Base-by-base conservation (phyloP, 2,329 filamentous ascomycete species). In the Xylariaceae sp. region DNA sequence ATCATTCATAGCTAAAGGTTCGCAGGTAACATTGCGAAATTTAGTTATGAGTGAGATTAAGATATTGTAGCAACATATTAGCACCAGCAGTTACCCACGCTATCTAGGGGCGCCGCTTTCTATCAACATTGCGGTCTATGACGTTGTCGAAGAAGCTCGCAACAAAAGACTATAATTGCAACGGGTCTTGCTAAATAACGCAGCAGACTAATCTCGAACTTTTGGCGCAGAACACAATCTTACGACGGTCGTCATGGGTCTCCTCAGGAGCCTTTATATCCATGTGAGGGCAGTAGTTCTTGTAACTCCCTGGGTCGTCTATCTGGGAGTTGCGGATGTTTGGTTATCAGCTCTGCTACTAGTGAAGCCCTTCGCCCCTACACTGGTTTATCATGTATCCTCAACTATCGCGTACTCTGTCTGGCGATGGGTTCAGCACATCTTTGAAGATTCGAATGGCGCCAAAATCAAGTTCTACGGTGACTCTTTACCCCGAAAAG, bases 351-450 rank as follows among this genome's bases (percentile, higher is more conserved):
- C 72, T 7, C 65, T 79, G 33, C 66, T 79, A 22, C 73, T 69
- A 16, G 45, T 78, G 47, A 72, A 69, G 52, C 64, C 65, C 45
- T 48, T 77, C 45, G 66, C 68, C 41, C 79, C 78, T 2, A 67
- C 72, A 33, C 55, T 68, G 34, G 72, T 76, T 42, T 82, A 82
- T 62, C 55, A 76, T 52, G 53, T 70, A 32, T 80, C 79, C 6
- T 83, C 79, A 17, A 56, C 57, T 27, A 70, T 82, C 48, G 80
- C 79, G 32, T 69, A 62, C 53, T 69, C 70, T 6, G 73, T 78
- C 42, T 83, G 77, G 79, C 62, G 61, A 45, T 78, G 74, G 67
- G 74, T 83, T 47, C 79, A 82, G 60, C 48, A 57, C 52, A 75
- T 82, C 48, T 83, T 83, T 56, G 75, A 76, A 48, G 55, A 59